Percentiles rank a stretch among this genome's conserved stretches.
Evolutionary conservation across 345 rosid species (phyloP).

Genomic region (Salix dunnii): DNA sequence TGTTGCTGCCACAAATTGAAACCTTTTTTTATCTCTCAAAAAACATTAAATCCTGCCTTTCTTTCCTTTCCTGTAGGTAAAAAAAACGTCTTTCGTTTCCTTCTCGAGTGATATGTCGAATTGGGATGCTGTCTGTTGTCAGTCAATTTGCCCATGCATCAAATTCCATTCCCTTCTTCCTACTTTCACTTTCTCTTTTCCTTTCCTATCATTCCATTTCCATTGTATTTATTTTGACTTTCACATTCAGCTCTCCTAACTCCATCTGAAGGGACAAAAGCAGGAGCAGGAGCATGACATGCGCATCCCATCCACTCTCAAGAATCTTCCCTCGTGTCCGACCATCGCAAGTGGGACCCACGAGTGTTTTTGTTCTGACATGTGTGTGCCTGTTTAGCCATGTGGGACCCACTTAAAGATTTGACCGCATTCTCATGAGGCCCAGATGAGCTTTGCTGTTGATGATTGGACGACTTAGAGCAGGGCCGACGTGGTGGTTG

Average conservation of each 20-base stretch:
- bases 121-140: not conserved
- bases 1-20: not conserved
- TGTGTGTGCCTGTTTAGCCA: no score
- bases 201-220: not conserved
- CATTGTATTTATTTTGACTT: not conserved
- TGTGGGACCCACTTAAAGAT: not conserved
- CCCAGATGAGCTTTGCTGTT: not conserved
- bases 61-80: not conserved
- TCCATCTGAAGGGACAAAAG: conserved; percentile 7
- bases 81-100: not conserved
- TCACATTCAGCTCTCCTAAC: not conserved
- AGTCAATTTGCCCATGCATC: conserved; percentile 5
- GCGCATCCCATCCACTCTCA: not conserved
- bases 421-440: not conserved
- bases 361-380: not conserved
- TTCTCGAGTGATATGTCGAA: not conserved
- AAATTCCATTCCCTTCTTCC: not conserved
- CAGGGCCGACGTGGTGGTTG: conserved; percentile 9
- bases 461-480: not conserved
- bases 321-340: conserved; percentile 1
- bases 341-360: not conserved
- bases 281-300: not conserved
- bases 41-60: not conserved
- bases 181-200: not conserved
- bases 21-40: not conserved